Percentiles rank a stretch among this genome's conserved stretches.
Conservation (phyloP, 2,329 filamentous ascomycete genomes). For the Sporothrix schenckii region DNA sequence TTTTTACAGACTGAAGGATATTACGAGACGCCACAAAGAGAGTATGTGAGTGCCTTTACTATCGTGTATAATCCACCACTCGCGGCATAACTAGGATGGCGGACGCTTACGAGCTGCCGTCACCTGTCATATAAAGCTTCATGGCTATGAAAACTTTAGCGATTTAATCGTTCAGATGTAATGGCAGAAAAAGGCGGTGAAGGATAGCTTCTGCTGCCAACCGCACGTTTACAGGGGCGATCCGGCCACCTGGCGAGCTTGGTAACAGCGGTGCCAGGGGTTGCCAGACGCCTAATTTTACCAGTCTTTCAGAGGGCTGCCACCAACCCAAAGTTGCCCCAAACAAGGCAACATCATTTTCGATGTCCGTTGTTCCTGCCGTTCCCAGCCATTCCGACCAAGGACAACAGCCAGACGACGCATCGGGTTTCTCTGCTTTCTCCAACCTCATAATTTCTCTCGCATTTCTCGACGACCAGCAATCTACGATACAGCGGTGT, state of each 20-base stretch:
- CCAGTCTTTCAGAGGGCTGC: not conserved
- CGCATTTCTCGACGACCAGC: not conserved
- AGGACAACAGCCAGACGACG: not conserved
- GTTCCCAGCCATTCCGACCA: constrained; percentile 23
- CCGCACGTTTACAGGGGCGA: constrained; percentile 20
- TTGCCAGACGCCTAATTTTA: not conserved
- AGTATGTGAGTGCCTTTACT: no score
- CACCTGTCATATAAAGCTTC: not conserved
- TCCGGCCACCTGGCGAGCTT: constrained; percentile 21
- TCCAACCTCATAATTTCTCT: not conserved
- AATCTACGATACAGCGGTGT: not conserved
- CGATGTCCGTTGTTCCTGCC: not conserved
- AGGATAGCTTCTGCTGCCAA: not conserved
- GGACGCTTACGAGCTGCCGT: not conserved
- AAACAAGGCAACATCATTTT: constrained; percentile 14
- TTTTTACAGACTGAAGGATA: no score
- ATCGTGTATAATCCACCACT: no score
- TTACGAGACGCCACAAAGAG: not conserved
- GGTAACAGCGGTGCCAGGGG: not conserved
- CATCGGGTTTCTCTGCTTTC: not conserved
- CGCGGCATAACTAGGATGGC: no score
- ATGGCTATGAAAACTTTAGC: not conserved
- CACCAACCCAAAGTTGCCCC: not conserved
- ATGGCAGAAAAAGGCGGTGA: constrained; percentile 34
- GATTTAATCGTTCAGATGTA: constrained; percentile 2